Conservation (phyloP, 106 monocot species). For the Dendrobium chrysotoxum region DNA sequence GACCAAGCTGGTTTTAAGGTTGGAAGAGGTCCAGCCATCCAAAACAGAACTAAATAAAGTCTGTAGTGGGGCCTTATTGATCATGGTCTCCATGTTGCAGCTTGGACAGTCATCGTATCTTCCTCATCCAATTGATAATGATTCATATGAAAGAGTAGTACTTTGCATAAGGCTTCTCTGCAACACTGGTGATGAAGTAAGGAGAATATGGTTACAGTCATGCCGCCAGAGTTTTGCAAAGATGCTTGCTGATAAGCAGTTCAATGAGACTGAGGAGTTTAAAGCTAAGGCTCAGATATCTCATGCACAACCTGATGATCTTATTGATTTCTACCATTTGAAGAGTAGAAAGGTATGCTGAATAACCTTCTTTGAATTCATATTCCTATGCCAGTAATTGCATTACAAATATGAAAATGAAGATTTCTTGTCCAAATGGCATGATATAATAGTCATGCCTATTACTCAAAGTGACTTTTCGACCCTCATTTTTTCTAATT, state of each 20-base stretch:
- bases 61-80: conserved; percentile 41
- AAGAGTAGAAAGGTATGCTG: conserved; percentile 75
- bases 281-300: conserved; percentile 69
- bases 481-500: not conserved
- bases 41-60: conserved; percentile 60
- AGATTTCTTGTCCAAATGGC: not conserved
- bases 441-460: not conserved
- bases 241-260: conserved; percentile 89
- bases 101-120: conserved; percentile 70
- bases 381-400: not conserved
- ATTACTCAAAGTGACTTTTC: not conserved
- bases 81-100: conserved; percentile 82
- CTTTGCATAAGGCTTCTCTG: conserved; percentile 84
- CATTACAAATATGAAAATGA: not conserved
- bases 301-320: conserved; percentile 93
- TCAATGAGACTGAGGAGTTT: conserved; percentile 74
- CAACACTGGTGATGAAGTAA: conserved; percentile 78
- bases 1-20: conserved; percentile 73
- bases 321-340: conserved; percentile 95
- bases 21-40: conserved; percentile 83
- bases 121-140: conserved; percentile 70
- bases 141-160: conserved; percentile 79
- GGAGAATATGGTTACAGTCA: conserved; percentile 81
- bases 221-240: conserved; percentile 84
- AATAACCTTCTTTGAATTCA: not conserved